Evolutionary conservation across 257 asterid genomes (phyloP), one percentile per base, ranked within the genome.

Genomic region (Rauvolfia tetraphylla): DNA sequence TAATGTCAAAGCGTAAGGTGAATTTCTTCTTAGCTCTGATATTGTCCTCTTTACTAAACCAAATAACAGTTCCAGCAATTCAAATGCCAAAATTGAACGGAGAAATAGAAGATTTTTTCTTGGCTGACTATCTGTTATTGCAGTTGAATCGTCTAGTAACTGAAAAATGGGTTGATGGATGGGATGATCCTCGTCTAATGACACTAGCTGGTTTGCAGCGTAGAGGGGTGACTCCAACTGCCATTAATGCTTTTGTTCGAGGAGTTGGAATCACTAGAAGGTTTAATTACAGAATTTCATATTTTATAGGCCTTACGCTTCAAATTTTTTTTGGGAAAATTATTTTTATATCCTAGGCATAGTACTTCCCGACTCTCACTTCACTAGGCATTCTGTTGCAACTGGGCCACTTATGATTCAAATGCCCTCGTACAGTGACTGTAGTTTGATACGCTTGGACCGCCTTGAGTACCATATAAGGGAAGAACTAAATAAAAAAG

Each of bases 181-280:
- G 98, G 99, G 99, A 95, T 82, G 99, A 95, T 83, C 99, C 99
- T 72, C 97, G 97, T 67, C 85, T 95, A 57, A 90, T 95, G 98
- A 92, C 98, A 25, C 93, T 95, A 20, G 91, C 99, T 81, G 98
- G 96, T 48, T 84, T 95, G 83, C 85, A 90, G 65, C 96, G 98
- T 73, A 92, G 99, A 88, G 99, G 99, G 71, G 93, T 92, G 68
- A 92, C 98, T 68, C 81, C 98, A 75, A 78, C 91, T 86, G 85
- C 99, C 74, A 92, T 95, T 71, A 95, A 95, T 83, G 76, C 92
- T 73, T 95, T 95, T 79, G 96, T 92, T 56, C 91, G 95, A 75
- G 98, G 97, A 72, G 88, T 95, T 80, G 99, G 98, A 68, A 92
- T 95, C 65, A 92, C 99, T 78, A 87, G 99, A 88, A 95, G 99